phyloP scores from a whole-genome alignment of 2,329 filamentous ascomycete genomes.

The Coleophoma crateriformis region DNA sequence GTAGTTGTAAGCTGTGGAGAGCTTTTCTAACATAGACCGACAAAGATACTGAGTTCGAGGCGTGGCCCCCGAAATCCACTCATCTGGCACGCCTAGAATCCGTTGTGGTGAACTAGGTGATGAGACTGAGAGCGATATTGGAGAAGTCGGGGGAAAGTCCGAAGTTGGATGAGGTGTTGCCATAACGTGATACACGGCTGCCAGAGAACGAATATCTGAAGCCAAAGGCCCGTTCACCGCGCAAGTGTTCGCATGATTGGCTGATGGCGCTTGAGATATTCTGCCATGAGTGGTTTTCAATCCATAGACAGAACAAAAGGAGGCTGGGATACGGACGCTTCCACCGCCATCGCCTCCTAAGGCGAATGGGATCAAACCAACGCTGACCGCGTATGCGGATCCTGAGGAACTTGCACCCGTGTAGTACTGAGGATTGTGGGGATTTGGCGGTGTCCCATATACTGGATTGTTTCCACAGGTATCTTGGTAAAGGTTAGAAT shows the following conservation, averaged over 20 bases:
- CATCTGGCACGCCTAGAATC: slow-evolving; percentile 56
- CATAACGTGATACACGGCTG: slow-evolving; percentile 59
- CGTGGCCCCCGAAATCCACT: slow-evolving; percentile 50
- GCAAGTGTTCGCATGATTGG: slow-evolving; percentile 53
- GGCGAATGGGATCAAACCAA: slow-evolving; percentile 54
- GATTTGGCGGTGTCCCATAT: slow-evolving; percentile 1
- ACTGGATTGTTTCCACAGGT: slow-evolving; percentile 1
- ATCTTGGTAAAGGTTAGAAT: neutral
- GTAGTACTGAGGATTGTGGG: neutral
- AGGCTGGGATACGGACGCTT: slow-evolving; percentile 58
- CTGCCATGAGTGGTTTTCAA: slow-evolving; percentile 5
- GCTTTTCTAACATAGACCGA: slow-evolving; percentile 24
- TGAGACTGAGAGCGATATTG: neutral
- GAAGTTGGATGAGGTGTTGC: slow-evolving; percentile 29
- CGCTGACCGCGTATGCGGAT: slow-evolving; percentile 74
- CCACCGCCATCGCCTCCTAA: slow-evolving; percentile 81
- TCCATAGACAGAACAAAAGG: slow-evolving; percentile 29
- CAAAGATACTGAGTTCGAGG: slow-evolving; percentile 31
- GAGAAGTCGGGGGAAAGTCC: neutral
- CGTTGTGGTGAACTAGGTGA: slow-evolving; percentile 39
- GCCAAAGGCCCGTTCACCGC: slow-evolving; percentile 65
- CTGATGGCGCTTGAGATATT: slow-evolving; percentile 42
- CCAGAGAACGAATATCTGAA: slow-evolving; percentile 60
- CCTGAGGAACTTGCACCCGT: slow-evolving; percentile 84
- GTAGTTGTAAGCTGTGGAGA: slow-evolving; percentile 29